Evolutionary conservation across 164 flowering plant species (phyloP).

Genomic region (Echeveria elegans): DNA sequence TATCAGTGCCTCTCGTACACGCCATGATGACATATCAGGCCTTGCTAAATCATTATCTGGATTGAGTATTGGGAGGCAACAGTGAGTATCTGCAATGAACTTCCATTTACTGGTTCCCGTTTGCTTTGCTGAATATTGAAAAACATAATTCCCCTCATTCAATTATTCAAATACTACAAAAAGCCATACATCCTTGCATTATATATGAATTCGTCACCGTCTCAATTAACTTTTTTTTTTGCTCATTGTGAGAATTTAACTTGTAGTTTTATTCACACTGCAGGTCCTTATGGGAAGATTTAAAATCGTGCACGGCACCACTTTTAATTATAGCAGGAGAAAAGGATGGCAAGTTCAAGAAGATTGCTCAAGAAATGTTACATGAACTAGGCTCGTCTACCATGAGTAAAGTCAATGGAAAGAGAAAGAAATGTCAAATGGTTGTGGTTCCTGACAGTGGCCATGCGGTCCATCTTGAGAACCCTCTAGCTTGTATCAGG

Average conservation of each 20-base stretch:
- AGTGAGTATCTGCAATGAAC: conserved; percentile 36
- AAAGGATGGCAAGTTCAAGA: conserved; percentile 68
- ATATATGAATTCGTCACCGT: neutral
- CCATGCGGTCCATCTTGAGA: conserved; percentile 92
- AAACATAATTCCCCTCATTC: too few relatives aligned
- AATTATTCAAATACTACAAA: neutral
- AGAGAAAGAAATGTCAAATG: conserved; percentile 18
- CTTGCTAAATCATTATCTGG: conserved; percentile 63
- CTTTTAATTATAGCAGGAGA: conserved; percentile 65
- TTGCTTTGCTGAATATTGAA: neutral
- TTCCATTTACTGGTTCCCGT: neutral
- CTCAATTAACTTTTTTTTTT: neutral
- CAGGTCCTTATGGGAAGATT: conserved; percentile 87
- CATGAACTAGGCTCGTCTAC: conserved; percentile 17
- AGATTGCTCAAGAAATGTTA: conserved; percentile 48
- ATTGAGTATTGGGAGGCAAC: conserved; percentile 80
- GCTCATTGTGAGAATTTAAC: neutral
- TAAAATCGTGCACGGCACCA: conserved; percentile 44
- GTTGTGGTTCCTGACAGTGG: conserved; percentile 60
- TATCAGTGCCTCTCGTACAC: conserved; percentile 42
- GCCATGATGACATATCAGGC: conserved; percentile 42
- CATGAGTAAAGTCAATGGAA: conserved; percentile 2
- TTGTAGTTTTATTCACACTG: conserved; percentile 3
- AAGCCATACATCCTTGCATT: conserved; percentile 5
- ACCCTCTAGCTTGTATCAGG: conserved; percentile 52